phyloP scores from a whole-genome alignment of 2,329 filamentous ascomycete species.

The Cladosporium sp. region DNA sequence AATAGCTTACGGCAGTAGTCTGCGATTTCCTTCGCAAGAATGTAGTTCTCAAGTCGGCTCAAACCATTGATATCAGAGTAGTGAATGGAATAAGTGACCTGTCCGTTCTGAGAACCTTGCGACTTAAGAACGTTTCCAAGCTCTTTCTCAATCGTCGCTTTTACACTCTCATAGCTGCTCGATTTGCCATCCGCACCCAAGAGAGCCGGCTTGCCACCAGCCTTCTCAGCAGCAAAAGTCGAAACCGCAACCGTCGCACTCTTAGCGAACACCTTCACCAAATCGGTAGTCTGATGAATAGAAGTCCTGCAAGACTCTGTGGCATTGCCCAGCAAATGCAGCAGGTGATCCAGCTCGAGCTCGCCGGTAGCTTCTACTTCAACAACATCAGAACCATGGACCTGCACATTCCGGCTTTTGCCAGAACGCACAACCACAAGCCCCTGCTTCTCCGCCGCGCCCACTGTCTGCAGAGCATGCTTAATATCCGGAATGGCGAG shows the following conservation, averaged over 20 bases:
- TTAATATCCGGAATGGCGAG: slow-evolving; percentile 27
- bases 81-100: slow-evolving; percentile 30
- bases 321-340: slow-evolving; percentile 28
- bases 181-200: slow-evolving; percentile 22
- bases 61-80: slow-evolving; percentile 34
- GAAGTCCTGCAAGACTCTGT: slow-evolving; percentile 27
- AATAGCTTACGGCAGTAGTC: slow-evolving; percentile 5
- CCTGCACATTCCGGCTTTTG: slow-evolving; percentile 23
- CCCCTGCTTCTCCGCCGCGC: slow-evolving; percentile 22
- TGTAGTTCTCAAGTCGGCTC: slow-evolving; percentile 35
- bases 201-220: slow-evolving; percentile 27
- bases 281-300: slow-evolving; percentile 23
- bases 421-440: slow-evolving; percentile 28
- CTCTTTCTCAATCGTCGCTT: slow-evolving; percentile 29
- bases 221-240: slow-evolving; percentile 30
- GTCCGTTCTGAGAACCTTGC: slow-evolving; percentile 18
- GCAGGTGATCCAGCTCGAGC: slow-evolving; percentile 31
- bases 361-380: slow-evolving; percentile 27
- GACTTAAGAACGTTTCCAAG: slow-evolving; percentile 26
- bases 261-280: slow-evolving; percentile 28
- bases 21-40: slow-evolving; percentile 28
- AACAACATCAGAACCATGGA: slow-evolving; percentile 21
- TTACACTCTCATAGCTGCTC: slow-evolving; percentile 27
- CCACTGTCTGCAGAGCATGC: slow-evolving; percentile 22
- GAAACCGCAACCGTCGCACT: slow-evolving; percentile 25